Evolutionary conservation across 164 flowering plant species (phyloP).

Genomic region (Santalum album): DNA sequence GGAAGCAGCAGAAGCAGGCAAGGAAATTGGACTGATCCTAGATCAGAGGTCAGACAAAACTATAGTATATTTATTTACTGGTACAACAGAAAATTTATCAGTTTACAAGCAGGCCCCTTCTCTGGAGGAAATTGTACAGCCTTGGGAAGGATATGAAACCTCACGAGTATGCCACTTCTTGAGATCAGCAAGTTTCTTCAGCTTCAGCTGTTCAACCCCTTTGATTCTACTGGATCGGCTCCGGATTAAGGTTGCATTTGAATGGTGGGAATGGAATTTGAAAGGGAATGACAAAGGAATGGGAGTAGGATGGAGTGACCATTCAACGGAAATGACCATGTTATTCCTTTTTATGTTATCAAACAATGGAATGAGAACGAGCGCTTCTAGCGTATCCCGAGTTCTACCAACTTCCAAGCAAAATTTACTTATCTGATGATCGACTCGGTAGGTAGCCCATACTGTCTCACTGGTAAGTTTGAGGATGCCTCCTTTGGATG

Average conservation of each 20-base stretch:
- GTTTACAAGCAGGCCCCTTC: neutral
- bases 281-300: too few species aligned
- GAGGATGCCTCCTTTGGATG: too few species aligned
- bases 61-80: neutral
- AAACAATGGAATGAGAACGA: too few species aligned
- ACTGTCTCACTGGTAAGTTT: too few species aligned
- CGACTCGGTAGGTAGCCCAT: too few species aligned
- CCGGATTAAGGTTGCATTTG: neutral
- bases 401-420: too few species aligned
- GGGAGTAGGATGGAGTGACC: too few species aligned
- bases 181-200: neutral
- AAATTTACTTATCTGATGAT: too few species aligned
- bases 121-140: conserved; percentile 1
- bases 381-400: too few species aligned
- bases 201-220: neutral
- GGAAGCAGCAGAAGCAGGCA: conserved; percentile 65
- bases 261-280: too few species aligned
- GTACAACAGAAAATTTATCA: neutral
- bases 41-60: neutral
- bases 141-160: neutral
- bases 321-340: neutral
- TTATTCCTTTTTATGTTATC: too few species aligned
- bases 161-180: neutral
- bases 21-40: conserved; percentile 10
- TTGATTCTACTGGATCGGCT: neutral